These are phyloP conservation scores for Ulota crispa DNA, from an alignment of 225 moss, liverwort and hornwort species.

Conservation along the genomic window DNA sequence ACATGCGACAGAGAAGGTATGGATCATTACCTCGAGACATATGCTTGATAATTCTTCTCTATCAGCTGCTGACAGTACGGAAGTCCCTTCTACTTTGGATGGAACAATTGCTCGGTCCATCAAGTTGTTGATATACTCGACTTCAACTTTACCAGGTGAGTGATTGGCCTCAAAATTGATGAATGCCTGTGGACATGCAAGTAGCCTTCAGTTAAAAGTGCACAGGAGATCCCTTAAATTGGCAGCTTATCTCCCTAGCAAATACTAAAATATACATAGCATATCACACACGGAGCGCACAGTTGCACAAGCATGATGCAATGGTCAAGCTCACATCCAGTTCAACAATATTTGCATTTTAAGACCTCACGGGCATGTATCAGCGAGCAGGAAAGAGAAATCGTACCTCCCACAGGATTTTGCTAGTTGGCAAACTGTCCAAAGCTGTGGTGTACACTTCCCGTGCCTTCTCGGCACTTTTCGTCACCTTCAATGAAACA, in stretches of 20 bases:
- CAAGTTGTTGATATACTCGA: conserved; percentile 65
- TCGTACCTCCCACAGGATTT: conserved; percentile 84
- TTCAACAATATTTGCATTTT: neutral
- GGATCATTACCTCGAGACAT: conserved; percentile 67
- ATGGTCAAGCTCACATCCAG: neutral
- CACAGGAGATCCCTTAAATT: neutral
- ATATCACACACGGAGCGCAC: neutral
- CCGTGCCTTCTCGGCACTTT: conserved; percentile 68
- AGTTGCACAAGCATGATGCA: neutral
- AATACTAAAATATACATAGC: neutral
- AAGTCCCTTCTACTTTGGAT: conserved; percentile 74
- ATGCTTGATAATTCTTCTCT: conserved; percentile 89
- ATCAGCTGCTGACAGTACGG: conserved; percentile 64
- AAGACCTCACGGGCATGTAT: neutral
- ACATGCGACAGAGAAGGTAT: neutral
- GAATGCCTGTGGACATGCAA: conserved; percentile 53
- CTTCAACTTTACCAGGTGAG: conserved; percentile 52
- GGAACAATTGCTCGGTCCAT: conserved; percentile 68
- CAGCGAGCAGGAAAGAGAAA: neutral
- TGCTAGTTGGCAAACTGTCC: conserved; percentile 74
- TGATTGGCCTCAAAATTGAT: conserved; percentile 78
- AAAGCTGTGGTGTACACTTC: conserved; percentile 61
- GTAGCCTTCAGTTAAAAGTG: neutral
- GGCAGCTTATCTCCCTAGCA: neutral
- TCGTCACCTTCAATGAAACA: conserved; percentile 48